phyloP scores from a whole-genome alignment of 2,329 filamentous ascomycete genomes.

The Penicillium sp. region DNA sequence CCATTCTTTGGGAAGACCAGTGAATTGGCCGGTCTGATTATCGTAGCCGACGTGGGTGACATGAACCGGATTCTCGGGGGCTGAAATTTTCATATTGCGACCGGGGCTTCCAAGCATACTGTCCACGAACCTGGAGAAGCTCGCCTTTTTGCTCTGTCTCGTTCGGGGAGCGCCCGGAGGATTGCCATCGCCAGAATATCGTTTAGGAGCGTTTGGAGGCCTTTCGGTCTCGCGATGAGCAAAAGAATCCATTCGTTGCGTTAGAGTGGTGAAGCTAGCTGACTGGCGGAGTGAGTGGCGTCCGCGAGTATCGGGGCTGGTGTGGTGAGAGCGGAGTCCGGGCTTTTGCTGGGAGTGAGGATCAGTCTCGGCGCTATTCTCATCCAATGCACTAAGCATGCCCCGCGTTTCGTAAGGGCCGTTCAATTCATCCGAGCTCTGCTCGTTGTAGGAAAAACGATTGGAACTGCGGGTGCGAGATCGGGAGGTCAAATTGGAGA shows the following conservation, averaged over 20 bases:
- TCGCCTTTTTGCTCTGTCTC: slow-evolving; percentile 74
- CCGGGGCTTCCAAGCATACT: slow-evolving; percentile 81
- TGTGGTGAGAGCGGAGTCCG: slow-evolving; percentile 49
- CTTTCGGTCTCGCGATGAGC: slow-evolving; percentile 48
- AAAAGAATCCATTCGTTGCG: slow-evolving; percentile 53
- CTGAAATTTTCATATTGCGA: slow-evolving; percentile 84
- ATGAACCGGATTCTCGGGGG: slow-evolving; percentile 94
- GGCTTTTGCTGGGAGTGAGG: slow-evolving; percentile 37
- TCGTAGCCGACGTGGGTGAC: slow-evolving; percentile 98
- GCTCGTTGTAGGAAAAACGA: slow-evolving; percentile 39
- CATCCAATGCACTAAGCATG: slow-evolving; percentile 47
- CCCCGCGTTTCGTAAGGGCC: slow-evolving; percentile 46
- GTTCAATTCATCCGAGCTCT: slow-evolving; percentile 48
- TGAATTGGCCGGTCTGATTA: slow-evolving; percentile 93
- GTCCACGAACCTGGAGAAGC: slow-evolving; percentile 84
- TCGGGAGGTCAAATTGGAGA: slow-evolving; percentile 31
- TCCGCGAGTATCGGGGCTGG: slow-evolving; percentile 55
- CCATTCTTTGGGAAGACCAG: slow-evolving; percentile 96
- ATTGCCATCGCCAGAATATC: slow-evolving; percentile 75
- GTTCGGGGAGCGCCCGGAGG: slow-evolving; percentile 60
- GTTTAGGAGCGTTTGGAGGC: slow-evolving; percentile 62
- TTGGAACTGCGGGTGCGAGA: slow-evolving; percentile 37
- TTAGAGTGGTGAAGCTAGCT: slow-evolving; percentile 60
- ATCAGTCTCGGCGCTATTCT: slow-evolving; percentile 38
- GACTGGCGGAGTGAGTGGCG: slow-evolving; percentile 64